Evolutionary conservation across 75 land plant species (phyloP), one percentile per base, ranked within the genome.

Genomic region (Chamaecyparis obtusa): DNA sequence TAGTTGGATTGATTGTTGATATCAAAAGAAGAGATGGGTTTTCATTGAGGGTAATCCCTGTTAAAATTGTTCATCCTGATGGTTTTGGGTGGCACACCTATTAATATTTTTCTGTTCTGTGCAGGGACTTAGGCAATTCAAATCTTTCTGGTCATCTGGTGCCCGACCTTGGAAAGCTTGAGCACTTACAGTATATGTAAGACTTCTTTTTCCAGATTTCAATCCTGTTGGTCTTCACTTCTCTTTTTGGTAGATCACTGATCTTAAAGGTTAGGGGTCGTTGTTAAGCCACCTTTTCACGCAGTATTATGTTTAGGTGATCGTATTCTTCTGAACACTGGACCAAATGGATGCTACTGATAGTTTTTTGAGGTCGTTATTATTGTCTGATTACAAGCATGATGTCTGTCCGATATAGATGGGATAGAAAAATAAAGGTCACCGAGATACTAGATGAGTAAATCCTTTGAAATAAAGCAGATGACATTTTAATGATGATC

Each of bases 61-160:
- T 64, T 33, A 85, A 51, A 9, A 54, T 35, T 19, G 36, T 60
- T 56, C 32, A 17, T 43, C 3, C 24, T 76, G 84, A 86, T 35
- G 41, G 72, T 35, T 35, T 85, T 51, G 85, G 39, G 71, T 85
- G 3, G 5, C 85, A 35, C 19, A 11, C 24, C 10, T 36, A 11
- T 72, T 46, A 56, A 83, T 51, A 13, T 24, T 56, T 85, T 32
- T 57, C 84, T 39, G n/a, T n/a, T 49, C 36, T 37, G 24, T 90
- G 85, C 96, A 97, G 99, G 86, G 99, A 98, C 89, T 88, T 98
- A 46, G 99, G 98, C 9, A 95, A 93, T 87, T 96, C 98, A 86
- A 97, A 97, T 78, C 88, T 97, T 30, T 93, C 95, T 41, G 99
- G 99, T 55, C 91, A 88, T 86, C 90, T 98, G 35, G 99, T 96